These are phyloP conservation scores for Madurella mycetomatis DNA, from an alignment of 2,329 filamentous ascomycete genomes.

Conservation along the genomic window DNA sequence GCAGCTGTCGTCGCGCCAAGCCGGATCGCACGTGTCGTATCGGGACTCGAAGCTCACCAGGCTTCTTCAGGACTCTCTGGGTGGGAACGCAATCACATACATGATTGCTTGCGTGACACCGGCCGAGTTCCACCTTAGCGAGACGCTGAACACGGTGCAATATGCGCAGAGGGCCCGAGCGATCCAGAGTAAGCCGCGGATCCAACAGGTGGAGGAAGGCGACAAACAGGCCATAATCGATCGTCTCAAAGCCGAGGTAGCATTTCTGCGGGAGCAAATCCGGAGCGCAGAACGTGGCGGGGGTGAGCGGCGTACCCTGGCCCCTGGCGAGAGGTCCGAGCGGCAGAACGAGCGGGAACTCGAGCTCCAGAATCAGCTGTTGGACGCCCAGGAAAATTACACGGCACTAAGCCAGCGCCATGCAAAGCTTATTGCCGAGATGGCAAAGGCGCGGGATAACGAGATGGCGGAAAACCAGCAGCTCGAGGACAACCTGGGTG, in stretches of 20 bases:
- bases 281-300: slow-evolving; percentile 69
- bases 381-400: slow-evolving; percentile 94
- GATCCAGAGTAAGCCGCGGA: slow-evolving; percentile 95
- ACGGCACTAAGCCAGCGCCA: slow-evolving; percentile 85
- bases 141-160: slow-evolving; percentile 95
- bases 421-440: slow-evolving; percentile 90
- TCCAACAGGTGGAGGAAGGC: slow-evolving; percentile 87
- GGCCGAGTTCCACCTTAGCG: slow-evolving; percentile 93
- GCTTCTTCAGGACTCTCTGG: slow-evolving; percentile 90
- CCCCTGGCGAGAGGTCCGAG: slow-evolving; percentile 67
- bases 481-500: slow-evolving; percentile 61
- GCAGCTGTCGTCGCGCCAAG: slow-evolving; percentile 84
- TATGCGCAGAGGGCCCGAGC: slow-evolving; percentile 94
- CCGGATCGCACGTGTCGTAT: slow-evolving; percentile 91
- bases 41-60: slow-evolving; percentile 96
- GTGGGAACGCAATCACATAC: slow-evolving; percentile 96
- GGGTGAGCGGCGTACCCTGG: slow-evolving; percentile 49
- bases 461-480: slow-evolving; percentile 56
- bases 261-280: slow-evolving; percentile 91
- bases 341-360: slow-evolving; percentile 78
- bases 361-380: slow-evolving; percentile 87
- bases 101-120: slow-evolving; percentile 99
- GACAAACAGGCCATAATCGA: slow-evolving; percentile 95
- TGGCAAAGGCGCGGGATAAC: slow-evolving; percentile 77
- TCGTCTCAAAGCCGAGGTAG: slow-evolving; percentile 85